Evolutionary conservation across 2,329 filamentous ascomycete species (phyloP).

Genomic region (Neofusicoccum kwambonambiense): DNA sequence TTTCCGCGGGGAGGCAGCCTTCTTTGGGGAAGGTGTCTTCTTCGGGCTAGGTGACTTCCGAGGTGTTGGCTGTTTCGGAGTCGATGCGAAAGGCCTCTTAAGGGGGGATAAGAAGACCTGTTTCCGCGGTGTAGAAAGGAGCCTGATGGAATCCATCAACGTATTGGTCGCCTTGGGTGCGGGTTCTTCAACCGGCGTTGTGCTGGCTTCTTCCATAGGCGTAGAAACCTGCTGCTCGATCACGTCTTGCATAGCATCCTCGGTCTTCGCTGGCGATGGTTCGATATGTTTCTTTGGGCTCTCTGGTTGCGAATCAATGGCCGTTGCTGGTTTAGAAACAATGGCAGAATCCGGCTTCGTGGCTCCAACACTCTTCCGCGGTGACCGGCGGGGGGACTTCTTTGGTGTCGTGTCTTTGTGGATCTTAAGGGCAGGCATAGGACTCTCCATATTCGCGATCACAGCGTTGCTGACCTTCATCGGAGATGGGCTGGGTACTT

Average conservation of each 20-base stretch:
- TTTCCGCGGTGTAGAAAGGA: conserved; percentile 50
- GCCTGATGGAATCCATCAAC: conserved; percentile 46
- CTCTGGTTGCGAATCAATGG: not conserved
- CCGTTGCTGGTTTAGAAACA: conserved; percentile 25
- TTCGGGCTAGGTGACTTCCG: conserved; percentile 42
- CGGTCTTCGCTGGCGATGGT: not conserved
- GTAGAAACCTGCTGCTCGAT: not conserved
- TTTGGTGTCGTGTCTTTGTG: conserved; percentile 23
- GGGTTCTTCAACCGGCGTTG: not conserved
- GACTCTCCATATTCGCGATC: not conserved
- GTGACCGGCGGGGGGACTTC: conserved; percentile 28
- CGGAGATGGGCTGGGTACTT: conserved; percentile 15
- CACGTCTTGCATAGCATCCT: not conserved
- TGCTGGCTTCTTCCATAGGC: not conserved
- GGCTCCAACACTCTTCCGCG: conserved; percentile 24
- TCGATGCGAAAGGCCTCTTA: conserved; percentile 30
- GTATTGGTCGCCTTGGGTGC: conserved; percentile 29
- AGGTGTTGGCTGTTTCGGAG: conserved; percentile 30
- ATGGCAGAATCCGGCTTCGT: conserved; percentile 21
- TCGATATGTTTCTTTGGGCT: not conserved
- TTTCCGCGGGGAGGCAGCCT: conserved; percentile 25
- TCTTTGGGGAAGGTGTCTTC: conserved; percentile 39
- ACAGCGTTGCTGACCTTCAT: conserved; percentile 14
- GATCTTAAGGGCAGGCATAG: conserved; percentile 24
- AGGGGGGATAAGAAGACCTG: conserved; percentile 44